A percentile compares a stretch with the other conserved stretches of the same genome.
Conservation (phyloP, 345 rosid species). For the Rubroshorea leprosula region DNA sequence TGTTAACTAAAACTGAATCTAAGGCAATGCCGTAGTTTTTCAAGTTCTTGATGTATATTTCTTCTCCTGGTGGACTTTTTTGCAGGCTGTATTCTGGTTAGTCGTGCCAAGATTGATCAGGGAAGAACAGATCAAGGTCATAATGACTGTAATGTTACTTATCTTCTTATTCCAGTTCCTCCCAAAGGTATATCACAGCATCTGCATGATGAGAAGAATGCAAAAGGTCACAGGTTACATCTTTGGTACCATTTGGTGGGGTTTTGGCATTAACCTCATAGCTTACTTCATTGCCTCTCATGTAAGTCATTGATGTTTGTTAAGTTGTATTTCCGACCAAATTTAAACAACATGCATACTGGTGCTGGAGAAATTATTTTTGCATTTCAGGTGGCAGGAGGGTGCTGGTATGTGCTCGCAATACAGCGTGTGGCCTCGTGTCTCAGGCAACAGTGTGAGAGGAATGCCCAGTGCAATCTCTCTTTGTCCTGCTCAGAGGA, state of each 20-base stretch:
- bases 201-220: conserved; percentile 72
- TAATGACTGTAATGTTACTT: conserved; percentile 24
- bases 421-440: conserved; percentile 77
- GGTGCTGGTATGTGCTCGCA: conserved; percentile 91
- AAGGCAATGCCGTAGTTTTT: no score
- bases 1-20: neutral
- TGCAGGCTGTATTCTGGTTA: conserved; percentile 39
- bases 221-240: conserved; percentile 85
- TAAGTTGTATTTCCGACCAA: neutral
- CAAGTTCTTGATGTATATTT: conserved; percentile 5
- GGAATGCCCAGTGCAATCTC: conserved; percentile 36
- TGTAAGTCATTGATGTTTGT: conserved; percentile 31
- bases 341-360: neutral
- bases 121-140: conserved; percentile 31
- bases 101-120: conserved; percentile 33
- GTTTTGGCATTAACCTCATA: conserved; percentile 79
- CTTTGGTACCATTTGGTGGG: conserved; percentile 98
- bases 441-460: conserved; percentile 57
- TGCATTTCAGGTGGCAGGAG: conserved; percentile 64
- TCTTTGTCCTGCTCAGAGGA: conserved; percentile 63
- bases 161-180: conserved; percentile 47
- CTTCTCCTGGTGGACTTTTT: neutral
- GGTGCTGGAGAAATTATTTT: neutral
- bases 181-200: conserved; percentile 84
- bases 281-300: conserved; percentile 94